A percentile compares a stretch with the other conserved stretches of the same genome.
These are phyloP conservation scores for Thielaviopsis euricoi DNA, from an alignment of 2,329 filamentous ascomycete species.

Conservation along the genomic window DNA sequence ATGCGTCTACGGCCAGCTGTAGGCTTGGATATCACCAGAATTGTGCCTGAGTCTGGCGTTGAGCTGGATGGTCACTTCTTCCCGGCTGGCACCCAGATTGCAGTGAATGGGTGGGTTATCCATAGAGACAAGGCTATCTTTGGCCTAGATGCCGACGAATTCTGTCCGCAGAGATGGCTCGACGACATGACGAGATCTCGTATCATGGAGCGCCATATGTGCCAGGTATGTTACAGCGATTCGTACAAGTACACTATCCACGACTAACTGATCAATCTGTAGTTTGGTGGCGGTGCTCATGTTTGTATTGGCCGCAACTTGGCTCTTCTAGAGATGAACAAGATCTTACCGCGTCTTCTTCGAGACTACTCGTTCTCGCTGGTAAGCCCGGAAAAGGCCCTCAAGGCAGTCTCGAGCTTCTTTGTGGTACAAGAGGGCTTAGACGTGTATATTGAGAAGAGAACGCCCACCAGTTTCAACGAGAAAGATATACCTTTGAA, in stretches of 20 bases:
- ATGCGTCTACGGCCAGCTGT: constrained; percentile 40
- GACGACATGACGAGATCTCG: constrained; percentile 25
- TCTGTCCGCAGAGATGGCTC: constrained; percentile 38
- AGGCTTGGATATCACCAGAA: constrained; percentile 33
- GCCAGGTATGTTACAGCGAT: constrained; percentile 31
- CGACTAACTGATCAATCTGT: background rate
- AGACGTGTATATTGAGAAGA: constrained; percentile 30
- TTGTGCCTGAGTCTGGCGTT: constrained; percentile 33
- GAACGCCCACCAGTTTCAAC: background rate
- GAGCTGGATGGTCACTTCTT: constrained; percentile 34
- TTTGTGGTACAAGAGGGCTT: constrained; percentile 43
- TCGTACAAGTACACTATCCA: background rate
- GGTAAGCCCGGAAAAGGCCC: constrained; percentile 29
- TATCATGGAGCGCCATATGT: constrained; percentile 38
- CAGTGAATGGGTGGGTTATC: constrained; percentile 37
- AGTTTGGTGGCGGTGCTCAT: constrained; percentile 38
- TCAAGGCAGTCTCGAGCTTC: constrained; percentile 39
- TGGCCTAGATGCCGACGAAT: constrained; percentile 34
- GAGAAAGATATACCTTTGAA: background rate
- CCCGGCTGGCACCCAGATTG: constrained; percentile 34
- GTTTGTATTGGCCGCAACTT: constrained; percentile 39
- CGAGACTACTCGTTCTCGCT: constrained; percentile 37
- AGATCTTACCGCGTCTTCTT: constrained; percentile 37
- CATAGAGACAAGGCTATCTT: constrained; percentile 31
- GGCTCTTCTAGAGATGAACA: constrained; percentile 41